phyloP scores from a whole-genome alignment of 805 yeast species.

The Ogataea dorogensis region DNA sequence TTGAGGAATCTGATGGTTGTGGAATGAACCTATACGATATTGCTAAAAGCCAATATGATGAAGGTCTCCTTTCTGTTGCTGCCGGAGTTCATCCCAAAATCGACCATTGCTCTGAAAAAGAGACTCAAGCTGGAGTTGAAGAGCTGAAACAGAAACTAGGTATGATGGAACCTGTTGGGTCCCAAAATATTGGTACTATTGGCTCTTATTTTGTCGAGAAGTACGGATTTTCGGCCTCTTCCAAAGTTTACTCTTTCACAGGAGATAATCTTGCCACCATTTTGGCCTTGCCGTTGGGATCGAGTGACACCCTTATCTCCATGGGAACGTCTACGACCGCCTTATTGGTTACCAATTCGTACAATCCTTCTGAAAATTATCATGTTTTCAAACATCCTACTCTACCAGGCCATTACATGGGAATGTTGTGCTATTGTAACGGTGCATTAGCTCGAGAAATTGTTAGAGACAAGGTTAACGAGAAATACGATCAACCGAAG shows the following conservation, averaged over 20 bases:
- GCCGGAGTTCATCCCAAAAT: conserved; percentile 48
- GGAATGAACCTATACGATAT: conserved; percentile 90
- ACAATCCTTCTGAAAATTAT: conserved; percentile 75
- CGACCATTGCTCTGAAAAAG: conserved; percentile 36
- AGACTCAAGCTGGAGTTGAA: conserved; percentile 32
- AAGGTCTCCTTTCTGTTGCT: conserved; percentile 52
- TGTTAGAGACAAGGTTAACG: conserved; percentile 62
- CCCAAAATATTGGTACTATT: conserved; percentile 48
- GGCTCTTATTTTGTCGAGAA: conserved; percentile 58
- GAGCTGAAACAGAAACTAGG: conserved; percentile 56
- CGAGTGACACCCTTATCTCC: conserved; percentile 76
- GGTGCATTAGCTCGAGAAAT: conserved; percentile 85
- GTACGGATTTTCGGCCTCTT: conserved; percentile 59
- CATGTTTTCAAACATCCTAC: conserved; percentile 89
- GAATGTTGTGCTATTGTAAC: conserved; percentile 92
- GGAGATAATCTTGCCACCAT: conserved; percentile 93
- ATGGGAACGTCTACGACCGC: conserved; percentile 94
- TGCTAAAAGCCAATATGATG: conserved; percentile 51
- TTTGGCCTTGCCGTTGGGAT: conserved; percentile 71
- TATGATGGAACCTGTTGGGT: conserved; percentile 47
- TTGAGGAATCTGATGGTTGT: conserved; percentile 87
- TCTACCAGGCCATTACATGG: conserved; percentile 74
- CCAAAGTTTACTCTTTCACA: conserved; percentile 72
- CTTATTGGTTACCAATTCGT: conserved; percentile 73
- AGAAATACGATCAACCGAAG: conserved; percentile 35